Base-by-base conservation (phyloP, 495 filamentous ascomycete genomes). In the Rostrohypoxylon terebratum region DNA sequence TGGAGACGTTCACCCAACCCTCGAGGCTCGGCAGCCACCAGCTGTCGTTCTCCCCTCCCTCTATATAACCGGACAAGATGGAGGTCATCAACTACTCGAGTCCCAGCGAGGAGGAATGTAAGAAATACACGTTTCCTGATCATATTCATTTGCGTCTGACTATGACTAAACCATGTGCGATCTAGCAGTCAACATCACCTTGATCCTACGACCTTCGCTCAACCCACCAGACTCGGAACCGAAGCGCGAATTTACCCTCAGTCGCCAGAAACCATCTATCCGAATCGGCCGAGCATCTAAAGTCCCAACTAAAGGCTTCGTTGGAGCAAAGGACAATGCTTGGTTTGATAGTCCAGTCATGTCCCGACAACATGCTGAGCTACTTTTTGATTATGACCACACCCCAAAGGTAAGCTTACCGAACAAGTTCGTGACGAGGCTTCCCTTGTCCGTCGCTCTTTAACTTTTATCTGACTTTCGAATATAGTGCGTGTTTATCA, bases 301-400 rank as follows among this genome's bases (percentile, higher is more conserved):
- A 51, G 71, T 79, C 2, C 47, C 75, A 0, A 59, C 77, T 1
- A 85, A 84, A 21, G 83, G 82, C 0, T 80, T 81, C 25, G 36
- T 81, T 9, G 75, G 72, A 31, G 66, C 69, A 4, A 11, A 20
- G 2, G 77, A 89, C 60, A 97, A 96, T 81, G 90, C 83, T 9
- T 92, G 88, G 84, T 93, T 94, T 67, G 88, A 94, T 34, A 93
- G 89, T 72, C 87, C 92, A 0, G 92, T 96, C 23, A 91, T 97
- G 86, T 96, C 92, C 28, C 86, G 94, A 31, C 78, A 87, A 9
- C 94, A 97, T 81, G 94, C 93, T 10, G 80, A 85, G 57, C 73
- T 97, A 8, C 65, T 74, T 10, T 80, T 85, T 10, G 75, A 83
- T 44, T 38, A 80, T 3, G 75, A 86, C 0, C 64, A 55, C 7